Evolutionary conservation across 176 grass and related monocot genomes (phyloP).

Genomic region (Phoenix dactylifera): DNA sequence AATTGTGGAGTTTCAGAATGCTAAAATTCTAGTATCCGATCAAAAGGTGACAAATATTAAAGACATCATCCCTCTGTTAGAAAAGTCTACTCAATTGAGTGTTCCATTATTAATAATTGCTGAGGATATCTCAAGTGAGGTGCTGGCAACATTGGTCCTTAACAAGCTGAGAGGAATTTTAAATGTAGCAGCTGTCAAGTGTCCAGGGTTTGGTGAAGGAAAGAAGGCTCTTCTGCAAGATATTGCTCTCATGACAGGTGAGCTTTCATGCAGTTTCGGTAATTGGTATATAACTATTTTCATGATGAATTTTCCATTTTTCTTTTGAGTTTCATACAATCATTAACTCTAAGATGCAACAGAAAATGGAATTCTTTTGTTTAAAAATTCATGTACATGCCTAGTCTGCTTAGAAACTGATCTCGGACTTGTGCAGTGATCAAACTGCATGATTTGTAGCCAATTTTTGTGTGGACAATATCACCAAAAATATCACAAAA

Average conservation of each 20-base stretch:
- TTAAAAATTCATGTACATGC: no score
- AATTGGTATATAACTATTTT: neutral
- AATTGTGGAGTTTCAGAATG: conserved; percentile 82
- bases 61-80: conserved; percentile 75
- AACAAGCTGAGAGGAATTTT: conserved; percentile 82
- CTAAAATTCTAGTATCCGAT: conserved; percentile 87
- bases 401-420: no score
- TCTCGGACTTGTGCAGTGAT: no score
- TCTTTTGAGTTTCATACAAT: neutral
- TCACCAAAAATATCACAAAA: no score
- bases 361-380: no score
- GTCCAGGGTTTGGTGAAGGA: conserved; percentile 69
- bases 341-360: no score
- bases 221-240: conserved; percentile 94
- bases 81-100: conserved; percentile 78
- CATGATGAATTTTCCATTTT: neutral
- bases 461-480: no score
- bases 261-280: neutral
- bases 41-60: conserved; percentile 56
- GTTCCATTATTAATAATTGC: conserved; percentile 87
- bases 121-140: conserved; percentile 63
- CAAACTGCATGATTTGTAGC: no score
- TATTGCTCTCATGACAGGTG: conserved; percentile 96
- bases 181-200: conserved; percentile 78
- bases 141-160: conserved; percentile 62